Base-by-base conservation (phyloP, 2,329 filamentous ascomycete species). In the Alternaria sp. region DNA sequence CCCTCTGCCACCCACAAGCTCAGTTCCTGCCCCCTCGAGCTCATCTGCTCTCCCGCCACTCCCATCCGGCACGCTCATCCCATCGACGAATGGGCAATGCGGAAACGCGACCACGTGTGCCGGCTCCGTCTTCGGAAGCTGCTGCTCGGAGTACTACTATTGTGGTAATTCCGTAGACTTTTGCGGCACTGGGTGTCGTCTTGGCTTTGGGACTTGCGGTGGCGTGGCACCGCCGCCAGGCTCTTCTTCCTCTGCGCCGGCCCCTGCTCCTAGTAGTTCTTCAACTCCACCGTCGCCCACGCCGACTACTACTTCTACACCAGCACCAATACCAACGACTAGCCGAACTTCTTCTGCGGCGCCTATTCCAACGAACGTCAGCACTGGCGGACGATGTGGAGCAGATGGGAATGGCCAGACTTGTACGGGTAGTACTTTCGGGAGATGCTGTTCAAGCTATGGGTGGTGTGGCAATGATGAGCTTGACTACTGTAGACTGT, bases 101-200 rank as follows among this genome's bases (percentile, higher is more conserved):
- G 73, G 74, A 44, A 76, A 76, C 45, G 55, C 59, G 7, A 76
- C 74, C n/a, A 76, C 74, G 3, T 76, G 74, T 57, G 69, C 54
- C 5, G 73, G 73, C 5, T 74, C 69, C 3, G 26, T 32, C 6
- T 75, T 74, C 21, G 73, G 74, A 21, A 60, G 50, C 19, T 74
- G 74, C 63, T 75, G 73, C 56, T 74, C 71, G 13, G 62, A 74
- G 47, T 76, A 52, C 40, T 76, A 73, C 36, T 76, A 57, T 51
- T 76, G 73, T 44, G 73, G 73, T 3, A 68, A 52, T n/a, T 54
- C 58, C 4, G 4, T 57, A n/a, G 69, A 64, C 5, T 75, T 73
- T 52, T 77, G 74, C 46, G 75, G 72, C 6, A 63, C 67, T 28
- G 75, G 75, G 13, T 77, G 74, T 60, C 67, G 71, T 17, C 44